phyloP scores from a whole-genome alignment of 2,329 filamentous ascomycete species.

The Aspergillus sojae region DNA sequence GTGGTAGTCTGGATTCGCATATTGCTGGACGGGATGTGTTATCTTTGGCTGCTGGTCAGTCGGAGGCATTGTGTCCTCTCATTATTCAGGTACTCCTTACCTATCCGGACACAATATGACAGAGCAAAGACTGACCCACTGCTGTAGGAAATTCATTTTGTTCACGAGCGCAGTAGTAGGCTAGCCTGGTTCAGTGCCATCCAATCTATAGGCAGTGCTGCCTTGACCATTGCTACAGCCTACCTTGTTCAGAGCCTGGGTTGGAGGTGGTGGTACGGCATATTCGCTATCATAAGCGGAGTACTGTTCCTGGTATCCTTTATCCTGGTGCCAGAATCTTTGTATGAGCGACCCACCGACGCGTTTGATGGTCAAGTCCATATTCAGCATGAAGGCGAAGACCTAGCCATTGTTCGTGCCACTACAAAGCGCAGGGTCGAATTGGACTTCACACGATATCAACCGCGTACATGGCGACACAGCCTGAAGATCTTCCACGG shows the following conservation, averaged over 20 bases:
- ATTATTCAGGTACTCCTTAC: background rate
- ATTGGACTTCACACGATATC: background rate
- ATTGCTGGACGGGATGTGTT: background rate
- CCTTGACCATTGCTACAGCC: background rate
- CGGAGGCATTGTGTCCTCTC: background rate
- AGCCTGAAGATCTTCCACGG: background rate
- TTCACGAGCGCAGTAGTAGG: background rate
- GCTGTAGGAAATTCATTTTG: background rate
- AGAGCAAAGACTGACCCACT: background rate
- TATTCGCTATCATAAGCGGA: constrained; percentile 13
- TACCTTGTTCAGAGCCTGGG: constrained; percentile 15
- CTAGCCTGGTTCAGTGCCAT: background rate
- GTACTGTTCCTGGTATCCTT: constrained; percentile 1
- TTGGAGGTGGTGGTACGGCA: constrained; percentile 20
- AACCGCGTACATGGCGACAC: background rate
- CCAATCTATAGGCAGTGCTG: background rate
- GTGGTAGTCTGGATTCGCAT: background rate
- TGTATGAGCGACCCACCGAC: background rate
- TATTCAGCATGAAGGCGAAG: background rate
- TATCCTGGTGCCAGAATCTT: background rate
- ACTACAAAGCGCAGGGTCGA: background rate
- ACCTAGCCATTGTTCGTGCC: background rate
- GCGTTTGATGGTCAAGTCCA: background rate
- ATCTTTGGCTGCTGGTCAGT: background rate
- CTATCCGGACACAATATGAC: background rate